These are phyloP conservation scores for Mortierella sp. DNA, from an alignment of 371 early-diverging fungal species.

Conservation along the genomic window DNA sequence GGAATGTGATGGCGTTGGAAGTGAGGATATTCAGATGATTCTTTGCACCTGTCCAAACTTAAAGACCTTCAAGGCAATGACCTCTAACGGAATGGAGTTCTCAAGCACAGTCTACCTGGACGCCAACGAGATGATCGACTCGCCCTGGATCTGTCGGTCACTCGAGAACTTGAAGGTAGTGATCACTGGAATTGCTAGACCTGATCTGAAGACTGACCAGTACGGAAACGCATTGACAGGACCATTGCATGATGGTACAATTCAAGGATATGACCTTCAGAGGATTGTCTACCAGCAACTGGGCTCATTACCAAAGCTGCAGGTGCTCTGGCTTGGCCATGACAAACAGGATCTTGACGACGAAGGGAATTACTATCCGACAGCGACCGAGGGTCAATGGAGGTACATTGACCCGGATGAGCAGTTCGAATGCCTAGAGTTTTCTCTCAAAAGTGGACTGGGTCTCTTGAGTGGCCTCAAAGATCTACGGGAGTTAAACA, in stretches of 20 bases:
- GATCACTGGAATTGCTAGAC: constrained; percentile 40
- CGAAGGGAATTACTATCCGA: constrained; percentile 34
- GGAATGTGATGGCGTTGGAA: constrained; percentile 32
- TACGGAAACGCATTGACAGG: constrained; percentile 18
- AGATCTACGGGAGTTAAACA: constrained; percentile 20
- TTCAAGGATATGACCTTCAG: constrained; percentile 25
- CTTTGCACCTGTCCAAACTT: constrained; percentile 30
- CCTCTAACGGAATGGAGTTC: constrained; percentile 19
- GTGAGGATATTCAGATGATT: constrained; percentile 25
- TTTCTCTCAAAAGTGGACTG: constrained; percentile 34
- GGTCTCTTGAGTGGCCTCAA: constrained; percentile 18
- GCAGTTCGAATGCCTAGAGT: constrained; percentile 40
- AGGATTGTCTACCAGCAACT: constrained; percentile 28
- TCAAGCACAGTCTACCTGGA: constrained; percentile 33
- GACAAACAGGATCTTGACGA: constrained; percentile 37
- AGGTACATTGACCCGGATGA: constrained; percentile 29
- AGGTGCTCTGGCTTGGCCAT: constrained; percentile 37
- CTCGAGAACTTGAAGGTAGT: constrained; percentile 26
- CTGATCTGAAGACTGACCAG: constrained; percentile 30
- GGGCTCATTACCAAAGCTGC: constrained; percentile 10
- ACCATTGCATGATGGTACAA: constrained; percentile 27
- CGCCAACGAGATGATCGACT: constrained; percentile 30
- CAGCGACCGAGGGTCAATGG: constrained; percentile 30
- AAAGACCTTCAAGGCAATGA: constrained; percentile 25
- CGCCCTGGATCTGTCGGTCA: constrained; percentile 27